Base-by-base conservation (phyloP, 1,284 basidiomycete genomes). In the Inonotus hispidus region DNA sequence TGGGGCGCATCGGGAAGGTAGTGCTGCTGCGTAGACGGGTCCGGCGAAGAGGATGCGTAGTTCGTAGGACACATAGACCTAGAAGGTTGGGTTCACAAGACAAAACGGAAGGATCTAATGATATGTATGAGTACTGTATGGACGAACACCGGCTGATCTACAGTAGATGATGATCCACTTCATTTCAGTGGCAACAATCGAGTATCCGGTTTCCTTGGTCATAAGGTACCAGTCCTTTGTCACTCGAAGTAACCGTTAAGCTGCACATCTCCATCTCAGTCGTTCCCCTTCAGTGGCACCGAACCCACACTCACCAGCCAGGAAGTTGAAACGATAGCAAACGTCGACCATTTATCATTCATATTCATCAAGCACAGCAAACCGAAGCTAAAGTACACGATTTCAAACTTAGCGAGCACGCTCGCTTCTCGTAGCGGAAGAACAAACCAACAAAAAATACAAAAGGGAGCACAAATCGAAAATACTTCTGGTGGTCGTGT, bases 1-100 rank as follows among this genome's bases (percentile, higher is more conserved):
- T 69, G 88, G 86, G 7, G 70, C 74, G 63, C 70, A 80, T 59
- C 71, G 75, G 19, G 73, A 75, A 50, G 39, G 64, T 10, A 60
- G 53, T 45, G 55, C 41, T 2, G 55, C 13, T n/a, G 50, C 52
- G 27, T 62, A 62, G 52, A 21, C 8, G 4, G 32, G 3, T 32
- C 32, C 0, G 7, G 2, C 38, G 38, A 13, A 39, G 2, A 39
- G 38, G 11, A n/a, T 13, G 11, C 38, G 16, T 43, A 21, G 10
- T 14, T 43, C 13, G 7, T n/a, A n/a, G 19, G 19, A 43, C 7
- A 2, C n/a, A 16, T 2, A 16, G 16, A 43, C 6, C 19, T 43
- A n/a, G 41, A 43, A 43, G 6, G 11, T 43, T 43, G n/a, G 11
- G 6, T 16, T 43, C 3, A 39, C n/a, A 13, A 39, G n/a, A n/a